Evolutionary conservation across 2,329 filamentous ascomycete species (phyloP).

Genomic region (Phoma sp.): DNA sequence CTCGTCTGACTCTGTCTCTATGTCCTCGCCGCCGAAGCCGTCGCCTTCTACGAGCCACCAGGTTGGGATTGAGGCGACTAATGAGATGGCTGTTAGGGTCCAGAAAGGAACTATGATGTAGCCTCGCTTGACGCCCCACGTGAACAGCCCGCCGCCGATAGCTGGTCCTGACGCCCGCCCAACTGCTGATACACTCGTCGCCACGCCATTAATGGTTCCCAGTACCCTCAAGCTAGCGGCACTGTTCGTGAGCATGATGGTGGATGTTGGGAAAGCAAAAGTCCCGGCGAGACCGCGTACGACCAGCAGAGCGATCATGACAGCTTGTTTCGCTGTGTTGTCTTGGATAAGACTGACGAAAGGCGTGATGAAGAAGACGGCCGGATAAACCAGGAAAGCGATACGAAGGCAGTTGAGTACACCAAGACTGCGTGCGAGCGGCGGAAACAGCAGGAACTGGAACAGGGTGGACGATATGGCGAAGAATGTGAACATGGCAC

Average conservation of each 20-base stretch:
- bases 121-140: conserved; percentile 74
- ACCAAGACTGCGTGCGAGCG: conserved; percentile 74
- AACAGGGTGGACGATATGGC: conserved; percentile 79
- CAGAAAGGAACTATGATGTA: conserved; percentile 85
- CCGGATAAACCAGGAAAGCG: conserved; percentile 71
- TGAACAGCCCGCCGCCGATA: conserved; percentile 74
- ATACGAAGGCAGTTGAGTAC: conserved; percentile 74
- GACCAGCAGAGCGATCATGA: conserved; percentile 71
- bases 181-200: conserved; percentile 80
- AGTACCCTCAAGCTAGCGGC: conserved; percentile 76
- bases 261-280: conserved; percentile 86
- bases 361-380: conserved; percentile 81
- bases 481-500: conserved; percentile 83
- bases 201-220: conserved; percentile 89
- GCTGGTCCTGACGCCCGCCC: conserved; percentile 82
- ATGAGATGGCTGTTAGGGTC: conserved; percentile 69
- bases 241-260: conserved; percentile 89
- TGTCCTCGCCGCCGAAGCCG: conserved; percentile 60
- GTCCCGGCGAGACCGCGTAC: conserved; percentile 78
- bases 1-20: conserved; percentile 43
- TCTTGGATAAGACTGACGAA: conserved; percentile 72
- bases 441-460: conserved; percentile 86
- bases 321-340: conserved; percentile 60
- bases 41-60: conserved; percentile 78
- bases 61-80: conserved; percentile 72